Conservation (phyloP, 2,329 filamentous ascomycete species). For the Zymoseptoria passerinii region DNA sequence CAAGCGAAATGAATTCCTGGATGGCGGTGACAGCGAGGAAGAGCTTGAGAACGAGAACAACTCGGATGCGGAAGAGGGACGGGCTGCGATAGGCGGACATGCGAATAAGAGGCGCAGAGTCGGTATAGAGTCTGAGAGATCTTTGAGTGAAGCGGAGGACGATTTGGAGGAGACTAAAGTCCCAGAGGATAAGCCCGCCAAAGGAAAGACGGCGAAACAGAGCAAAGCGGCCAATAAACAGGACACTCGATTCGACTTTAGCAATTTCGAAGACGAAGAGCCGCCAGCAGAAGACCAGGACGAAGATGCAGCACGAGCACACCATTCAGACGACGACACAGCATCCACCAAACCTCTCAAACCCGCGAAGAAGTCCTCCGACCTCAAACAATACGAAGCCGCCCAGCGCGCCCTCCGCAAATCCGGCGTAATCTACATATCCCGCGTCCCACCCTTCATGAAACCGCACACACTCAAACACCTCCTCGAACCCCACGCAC, state of each 20-base stretch:
- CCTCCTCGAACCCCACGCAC: conserved; percentile 66
- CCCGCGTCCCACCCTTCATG: conserved; percentile 81
- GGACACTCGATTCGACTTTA: conserved; percentile 12
- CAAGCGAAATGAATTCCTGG: conserved; percentile 65
- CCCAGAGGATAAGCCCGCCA: background rate
- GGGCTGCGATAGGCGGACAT: conserved; percentile 45
- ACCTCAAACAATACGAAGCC: conserved; percentile 60
- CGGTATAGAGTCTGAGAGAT: conserved; percentile 34
- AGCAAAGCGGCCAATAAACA: background rate
- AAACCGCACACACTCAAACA: conserved; percentile 69
- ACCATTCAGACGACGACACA: conserved; percentile 11
- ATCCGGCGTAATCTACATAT: conserved; percentile 76
- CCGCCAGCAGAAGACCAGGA: conserved; percentile 21
- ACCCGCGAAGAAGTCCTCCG: conserved; percentile 32
- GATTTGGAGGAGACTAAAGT: conserved; percentile 2
- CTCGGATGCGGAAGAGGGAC: conserved; percentile 61
- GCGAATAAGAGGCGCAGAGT: conserved; percentile 56
- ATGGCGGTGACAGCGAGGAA: conserved; percentile 38
- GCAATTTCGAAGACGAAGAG: conserved; percentile 22
- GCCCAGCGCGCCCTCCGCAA: conserved; percentile 58
- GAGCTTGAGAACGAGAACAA: conserved; percentile 49
- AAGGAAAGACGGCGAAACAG: background rate
- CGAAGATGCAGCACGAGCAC: conserved; percentile 22
- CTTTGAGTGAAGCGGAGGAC: conserved; percentile 13
- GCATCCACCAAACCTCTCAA: background rate